These are phyloP conservation scores for Coemansia sp. DNA, from an alignment of 192 early-diverging fungal genomes.

Conservation along the genomic window DNA sequence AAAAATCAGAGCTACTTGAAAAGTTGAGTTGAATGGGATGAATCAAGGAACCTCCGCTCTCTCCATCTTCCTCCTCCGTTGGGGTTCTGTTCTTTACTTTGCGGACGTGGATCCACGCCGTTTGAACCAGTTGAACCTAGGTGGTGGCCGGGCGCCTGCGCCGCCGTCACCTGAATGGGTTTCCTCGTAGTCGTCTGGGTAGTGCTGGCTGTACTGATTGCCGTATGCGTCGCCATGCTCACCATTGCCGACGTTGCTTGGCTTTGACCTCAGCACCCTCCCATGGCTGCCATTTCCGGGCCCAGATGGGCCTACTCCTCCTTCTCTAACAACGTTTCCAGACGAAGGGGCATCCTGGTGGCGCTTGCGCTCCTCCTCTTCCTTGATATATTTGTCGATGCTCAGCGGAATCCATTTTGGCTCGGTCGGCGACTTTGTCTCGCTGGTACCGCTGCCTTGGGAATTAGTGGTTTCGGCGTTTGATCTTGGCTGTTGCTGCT, in stretches of 20 bases:
- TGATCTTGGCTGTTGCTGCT: neutral
- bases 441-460: neutral
- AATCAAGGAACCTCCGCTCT: no score
- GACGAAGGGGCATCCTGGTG: neutral
- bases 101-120: conserved; percentile 53
- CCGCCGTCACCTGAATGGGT: conserved; percentile 4
- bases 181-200: conserved; percentile 5
- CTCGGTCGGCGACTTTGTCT: neutral
- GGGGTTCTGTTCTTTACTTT: conserved; percentile 13
- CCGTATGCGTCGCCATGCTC: conserved; percentile 21
- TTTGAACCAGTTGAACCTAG: conserved; percentile 58
- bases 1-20: no score
- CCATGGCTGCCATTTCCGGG: conserved; percentile 4
- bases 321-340: neutral
- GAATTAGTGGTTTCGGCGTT: neutral
- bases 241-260: conserved; percentile 42
- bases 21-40: no score
- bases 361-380: conserved; percentile 48
- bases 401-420: conserved; percentile 52
- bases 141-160: conserved; percentile 28
- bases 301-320: neutral
- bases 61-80: no score
- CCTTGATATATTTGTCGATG: conserved; percentile 54
- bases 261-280: conserved; percentile 29
- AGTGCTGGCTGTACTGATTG: conserved; percentile 9